Conservation (phyloP, 441 rosid species). For the Omphalea diandra region DNA sequence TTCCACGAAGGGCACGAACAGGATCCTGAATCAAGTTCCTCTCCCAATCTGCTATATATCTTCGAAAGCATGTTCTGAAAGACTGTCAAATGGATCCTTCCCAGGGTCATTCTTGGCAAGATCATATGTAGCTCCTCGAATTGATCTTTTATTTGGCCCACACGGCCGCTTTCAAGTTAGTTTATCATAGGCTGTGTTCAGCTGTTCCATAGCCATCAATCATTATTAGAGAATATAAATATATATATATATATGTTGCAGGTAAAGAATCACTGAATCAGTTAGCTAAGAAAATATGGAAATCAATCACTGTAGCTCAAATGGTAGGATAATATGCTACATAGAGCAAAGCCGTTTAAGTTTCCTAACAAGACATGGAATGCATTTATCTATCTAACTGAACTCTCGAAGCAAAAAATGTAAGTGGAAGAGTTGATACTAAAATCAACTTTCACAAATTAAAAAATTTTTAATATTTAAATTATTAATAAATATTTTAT, state of each 20-base stretch:
- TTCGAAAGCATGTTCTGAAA: conserved; percentile 76
- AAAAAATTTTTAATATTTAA: too few species aligned
- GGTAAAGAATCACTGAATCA: not conserved
- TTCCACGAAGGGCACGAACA: conserved; percentile 54
- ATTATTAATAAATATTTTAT: too few species aligned
- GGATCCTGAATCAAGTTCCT: conserved; percentile 75
- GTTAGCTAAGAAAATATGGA: not conserved
- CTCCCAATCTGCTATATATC: conserved; percentile 80
- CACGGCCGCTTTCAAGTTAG: conserved; percentile 75
- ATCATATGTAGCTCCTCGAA: conserved; percentile 83
- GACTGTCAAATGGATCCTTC: conserved; percentile 80
- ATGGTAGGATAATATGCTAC: not conserved
- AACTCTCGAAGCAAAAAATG: too few species aligned
- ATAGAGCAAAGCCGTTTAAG: not conserved
- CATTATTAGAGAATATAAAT: conserved; percentile 13
- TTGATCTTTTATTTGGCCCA: conserved; percentile 78
- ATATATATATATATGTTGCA: too few species aligned
- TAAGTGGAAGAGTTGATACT: too few species aligned
- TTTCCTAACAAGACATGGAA: not conserved
- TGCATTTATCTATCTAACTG: too few species aligned
- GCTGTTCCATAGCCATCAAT: conserved; percentile 37
- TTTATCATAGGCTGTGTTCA: conserved; percentile 61
- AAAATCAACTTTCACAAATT: too few species aligned
- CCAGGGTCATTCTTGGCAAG: conserved; percentile 73
- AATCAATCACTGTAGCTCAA: too few species aligned